phyloP scores from a whole-genome alignment of 2,329 filamentous ascomycete species.

The Lasiodiplodia theobromae region DNA sequence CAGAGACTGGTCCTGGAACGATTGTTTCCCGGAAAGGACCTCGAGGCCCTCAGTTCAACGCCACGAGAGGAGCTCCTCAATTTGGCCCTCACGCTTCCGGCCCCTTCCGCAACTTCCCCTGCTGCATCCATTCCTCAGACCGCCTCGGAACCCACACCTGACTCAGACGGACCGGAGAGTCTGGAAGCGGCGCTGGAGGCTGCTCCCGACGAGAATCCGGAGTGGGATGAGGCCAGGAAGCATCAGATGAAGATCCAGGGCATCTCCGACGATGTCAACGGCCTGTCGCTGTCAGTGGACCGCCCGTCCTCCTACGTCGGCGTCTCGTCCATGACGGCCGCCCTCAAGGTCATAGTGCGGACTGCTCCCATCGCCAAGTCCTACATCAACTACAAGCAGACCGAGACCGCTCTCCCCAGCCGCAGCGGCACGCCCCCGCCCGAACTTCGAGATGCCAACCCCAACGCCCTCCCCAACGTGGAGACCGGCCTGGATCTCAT shows the following conservation, averaged over 20 bases:
- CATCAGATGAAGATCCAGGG: constrained; percentile 52
- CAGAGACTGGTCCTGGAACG: constrained; percentile 52
- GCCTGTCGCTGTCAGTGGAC: constrained; percentile 67
- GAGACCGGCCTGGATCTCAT: constrained; percentile 73
- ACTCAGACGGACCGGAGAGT: constrained; percentile 59
- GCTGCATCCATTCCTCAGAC: constrained; percentile 29
- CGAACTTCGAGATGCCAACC: constrained; percentile 41
- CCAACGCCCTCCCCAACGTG: constrained; percentile 60
- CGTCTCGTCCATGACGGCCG: constrained; percentile 77
- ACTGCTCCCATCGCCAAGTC: constrained; percentile 60
- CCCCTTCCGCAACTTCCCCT: constrained; percentile 34
- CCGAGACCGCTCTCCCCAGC: constrained; percentile 45
- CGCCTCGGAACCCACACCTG: constrained; percentile 40
- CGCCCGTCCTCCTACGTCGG: constrained; percentile 72
- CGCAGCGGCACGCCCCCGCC: constrained; percentile 47
- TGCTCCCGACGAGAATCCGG: constrained; percentile 69
- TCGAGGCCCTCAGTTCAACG: constrained; percentile 49
- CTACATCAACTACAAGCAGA: constrained; percentile 54
- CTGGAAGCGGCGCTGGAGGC: constrained; percentile 69
- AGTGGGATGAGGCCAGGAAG: constrained; percentile 69
- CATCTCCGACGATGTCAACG: constrained; percentile 75
- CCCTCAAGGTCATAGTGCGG: constrained; percentile 72
- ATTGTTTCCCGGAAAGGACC: constrained; percentile 52
- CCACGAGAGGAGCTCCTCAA: constrained; percentile 55
- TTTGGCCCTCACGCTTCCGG: constrained; percentile 51